Evolutionary conservation across 805 yeast genomes (phyloP).

Genomic region (Saccharomycopsis amapae): DNA sequence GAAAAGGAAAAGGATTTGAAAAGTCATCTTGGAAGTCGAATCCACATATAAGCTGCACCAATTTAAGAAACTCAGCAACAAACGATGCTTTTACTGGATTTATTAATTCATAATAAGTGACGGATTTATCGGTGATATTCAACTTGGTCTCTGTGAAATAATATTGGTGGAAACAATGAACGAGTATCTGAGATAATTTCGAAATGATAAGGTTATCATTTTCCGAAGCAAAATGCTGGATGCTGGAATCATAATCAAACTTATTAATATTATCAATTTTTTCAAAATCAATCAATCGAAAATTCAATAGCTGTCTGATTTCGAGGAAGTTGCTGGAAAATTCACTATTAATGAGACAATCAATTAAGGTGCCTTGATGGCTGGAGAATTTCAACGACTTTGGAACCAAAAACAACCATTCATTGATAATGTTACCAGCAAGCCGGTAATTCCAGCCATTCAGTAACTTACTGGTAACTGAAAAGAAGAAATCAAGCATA

Average conservation of each 20-base stretch:
- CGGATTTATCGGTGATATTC: neutral
- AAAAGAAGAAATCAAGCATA: too few relatives aligned
- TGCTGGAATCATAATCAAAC: constrained; percentile 7
- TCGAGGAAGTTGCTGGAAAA: too few relatives aligned
- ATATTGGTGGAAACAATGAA: neutral
- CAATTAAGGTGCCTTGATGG: too few relatives aligned
- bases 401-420: too few relatives aligned
- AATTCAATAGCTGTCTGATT: too few relatives aligned
- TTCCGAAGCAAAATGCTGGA: constrained; percentile 2
- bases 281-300: too few relatives aligned
- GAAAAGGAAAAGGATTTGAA: neutral
- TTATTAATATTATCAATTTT: too few relatives aligned
- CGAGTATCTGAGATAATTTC: neutral
- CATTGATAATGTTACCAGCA: too few relatives aligned
- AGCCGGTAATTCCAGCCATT: too few relatives aligned
- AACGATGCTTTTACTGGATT: neutral
- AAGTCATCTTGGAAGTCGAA: neutral
- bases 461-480: too few relatives aligned
- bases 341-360: too few relatives aligned
- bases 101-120: neutral
- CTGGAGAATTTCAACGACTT: too few relatives aligned
- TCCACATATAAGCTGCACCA: neutral
- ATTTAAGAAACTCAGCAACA: neutral
- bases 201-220: constrained; percentile 1
- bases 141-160: neutral